A percentile compares a stretch with the other conserved stretches of the same genome.
phyloP scores from a whole-genome alignment of 2,329 filamentous ascomycete species.

The Xylaria sp. region DNA sequence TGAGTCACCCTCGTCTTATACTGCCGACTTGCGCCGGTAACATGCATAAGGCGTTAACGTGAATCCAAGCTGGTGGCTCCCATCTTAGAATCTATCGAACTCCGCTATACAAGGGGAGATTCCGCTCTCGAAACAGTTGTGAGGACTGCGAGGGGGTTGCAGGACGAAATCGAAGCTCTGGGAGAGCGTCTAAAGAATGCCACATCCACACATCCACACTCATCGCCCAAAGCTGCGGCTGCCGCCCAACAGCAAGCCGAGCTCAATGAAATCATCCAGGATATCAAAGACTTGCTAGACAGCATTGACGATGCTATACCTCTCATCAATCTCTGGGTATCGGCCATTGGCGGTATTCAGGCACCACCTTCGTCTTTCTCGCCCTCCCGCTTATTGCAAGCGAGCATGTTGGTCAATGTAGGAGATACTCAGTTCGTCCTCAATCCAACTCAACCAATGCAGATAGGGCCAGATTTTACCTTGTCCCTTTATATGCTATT shows the following conservation, averaged over 20 bases:
- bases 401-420: conserved; percentile 82
- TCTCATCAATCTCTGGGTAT: conserved; percentile 87
- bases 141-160: conserved; percentile 72
- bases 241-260: conserved; percentile 56
- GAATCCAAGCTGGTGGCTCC: conserved; percentile 29
- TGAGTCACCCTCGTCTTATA: conserved; percentile 33
- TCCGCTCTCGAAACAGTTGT: conserved; percentile 74
- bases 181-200: conserved; percentile 69
- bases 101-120: conserved; percentile 47
- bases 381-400: conserved; percentile 83
- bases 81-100: conserved; percentile 34
- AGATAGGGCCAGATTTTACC: conserved; percentile 82
- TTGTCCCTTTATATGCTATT: conserved; percentile 96
- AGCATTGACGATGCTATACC: conserved; percentile 90
- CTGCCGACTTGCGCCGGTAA: background rate
- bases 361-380: conserved; percentile 79
- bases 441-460: conserved; percentile 57
- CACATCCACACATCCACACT: conserved; percentile 42
- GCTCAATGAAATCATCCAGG: conserved; percentile 62
- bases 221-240: conserved; percentile 48
- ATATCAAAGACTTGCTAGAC: conserved; percentile 68
- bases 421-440: conserved; percentile 78
- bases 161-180: conserved; percentile 75
- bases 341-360: conserved; percentile 83
- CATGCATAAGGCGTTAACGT: conserved; percentile 3